Evolutionary conservation across 2,329 filamentous ascomycete genomes (phyloP), one percentile per base, ranked within the genome.

Genomic region (Nemania bipapillata): DNA sequence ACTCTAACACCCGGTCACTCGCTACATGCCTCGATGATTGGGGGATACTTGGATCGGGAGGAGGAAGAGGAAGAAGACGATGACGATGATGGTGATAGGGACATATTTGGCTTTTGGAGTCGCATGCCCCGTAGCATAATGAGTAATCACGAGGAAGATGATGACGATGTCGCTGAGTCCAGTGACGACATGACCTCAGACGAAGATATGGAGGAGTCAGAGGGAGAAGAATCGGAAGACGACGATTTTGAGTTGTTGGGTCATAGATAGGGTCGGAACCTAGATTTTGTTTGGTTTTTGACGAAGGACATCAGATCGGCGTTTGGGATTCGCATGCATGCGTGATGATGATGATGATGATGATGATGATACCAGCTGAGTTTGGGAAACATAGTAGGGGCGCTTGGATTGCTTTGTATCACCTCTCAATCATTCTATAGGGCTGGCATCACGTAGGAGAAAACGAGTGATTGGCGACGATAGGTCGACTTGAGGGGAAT

Each of bases 71-170:
- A 85, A 0, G 84, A 86, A n/a, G 85, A 87, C 17, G 85, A 85
- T 0, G 84, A 86, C 20, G 83, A 86, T n/a, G 85, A 87, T 17
- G 85, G 85, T 0, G 84, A 86, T n/a, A 83, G 84, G 8, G 87
- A 88, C 63, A 85, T 90, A 65, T 74, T 90, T 32, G 84, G 85
- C 32, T 84, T 90, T 57, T 90, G 88, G 86, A 84, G 84, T 53
- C 80, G 83, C 12, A 83, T 82, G 76, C 80, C 84, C 24, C 74
- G 78, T 32, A 77, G 78, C 28, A 72, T 80, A 40, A 75, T 75
- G 12, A 77, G 79, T 20, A 79, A 80, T 53, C 81, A 75, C n/a
- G 65, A 56, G 47, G 78, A 79, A 42, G 79, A 80, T 17, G 77
- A 77, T 9, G 78, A 77, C 15, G 75, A 78, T 52, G 77, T 68